Evolutionary conservation across 176 grass and related monocot species (phyloP).

Genomic region (Dendrocalamus sinicus): DNA sequence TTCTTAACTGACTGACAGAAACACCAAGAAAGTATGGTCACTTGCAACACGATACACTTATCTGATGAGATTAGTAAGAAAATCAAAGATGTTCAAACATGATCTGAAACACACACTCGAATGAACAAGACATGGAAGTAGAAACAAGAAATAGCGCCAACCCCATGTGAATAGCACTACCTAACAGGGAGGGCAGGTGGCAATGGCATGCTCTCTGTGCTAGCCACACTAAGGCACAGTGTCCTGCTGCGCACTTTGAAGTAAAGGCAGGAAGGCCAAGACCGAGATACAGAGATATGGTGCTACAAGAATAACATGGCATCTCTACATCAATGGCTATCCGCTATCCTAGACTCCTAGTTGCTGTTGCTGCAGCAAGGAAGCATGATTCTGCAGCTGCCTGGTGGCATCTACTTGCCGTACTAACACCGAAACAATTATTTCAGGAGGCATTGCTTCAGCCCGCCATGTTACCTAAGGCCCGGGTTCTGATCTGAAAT

Average conservation of each 20-base stretch:
- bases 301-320: neutral
- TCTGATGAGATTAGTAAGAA: neutral
- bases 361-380: neutral
- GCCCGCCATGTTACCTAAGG: neutral
- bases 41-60: neutral
- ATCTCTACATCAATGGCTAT: neutral
- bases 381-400: slow-evolving; percentile 6
- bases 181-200: neutral
- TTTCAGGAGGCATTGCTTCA: slow-evolving; percentile 7
- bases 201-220: neutral
- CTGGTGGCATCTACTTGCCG: neutral
- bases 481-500: neutral
- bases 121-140: neutral
- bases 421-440: neutral
- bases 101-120: neutral
- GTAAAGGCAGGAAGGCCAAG: neutral
- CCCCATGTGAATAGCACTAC: neutral
- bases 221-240: neutral
- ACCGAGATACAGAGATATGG: neutral
- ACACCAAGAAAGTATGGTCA: neutral
- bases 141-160: neutral
- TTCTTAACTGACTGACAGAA: neutral
- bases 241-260: neutral
- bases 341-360: neutral
- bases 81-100: slow-evolving; percentile 13